Base-by-base conservation (phyloP, 768 basidiomycete species). In the Auricularia cornea region DNA sequence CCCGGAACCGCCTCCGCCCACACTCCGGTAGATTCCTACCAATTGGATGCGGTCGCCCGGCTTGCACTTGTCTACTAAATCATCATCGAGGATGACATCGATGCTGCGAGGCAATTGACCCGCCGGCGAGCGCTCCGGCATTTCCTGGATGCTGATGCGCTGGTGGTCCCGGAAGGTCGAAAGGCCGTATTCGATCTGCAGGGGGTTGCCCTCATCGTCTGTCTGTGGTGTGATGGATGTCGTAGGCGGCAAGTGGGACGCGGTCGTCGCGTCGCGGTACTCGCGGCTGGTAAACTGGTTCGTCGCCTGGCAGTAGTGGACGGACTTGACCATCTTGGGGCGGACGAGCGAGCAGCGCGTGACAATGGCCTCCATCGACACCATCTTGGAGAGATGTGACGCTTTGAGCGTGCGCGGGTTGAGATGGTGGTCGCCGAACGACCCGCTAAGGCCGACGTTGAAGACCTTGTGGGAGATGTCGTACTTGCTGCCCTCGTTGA, bases 81-180 rank as follows among this genome's bases (percentile, higher is more conserved):
- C 97, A 66, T 97, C 95, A 68, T 97, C 96, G 66, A 98, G 76
- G 54, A 98, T 91, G 60, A 98, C 89, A 74, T 99, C 97, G 38
- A 94, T 94, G 70, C 94, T 95, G 59, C 97, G 83, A 54, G 97
- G 97, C 31, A 99, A 80, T 74, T 98, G 96, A 31, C 97, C 97
- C 52, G 97, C 91, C 29, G 97, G 97, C 16, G 97, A 95, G 28
- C 97, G 87, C 76, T 99, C 97, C 2, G 97, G 97, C 96, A 99
- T 98, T 72, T 99, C 97, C 77, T 99, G 97, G 66, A 99, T 98
- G 74, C 88, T 94, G 72, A 98, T 92, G 67, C 94, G 87, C 75
- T 99, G 97, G 75, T 98, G 93, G 76, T 99, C 97, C 63, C 92
- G 81, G 79, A 97, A 99, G 8, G 90, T 84, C 71, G 90, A 92